Conservation (phyloP, 345 rosid species). For the Lumnitzera racemosa region DNA sequence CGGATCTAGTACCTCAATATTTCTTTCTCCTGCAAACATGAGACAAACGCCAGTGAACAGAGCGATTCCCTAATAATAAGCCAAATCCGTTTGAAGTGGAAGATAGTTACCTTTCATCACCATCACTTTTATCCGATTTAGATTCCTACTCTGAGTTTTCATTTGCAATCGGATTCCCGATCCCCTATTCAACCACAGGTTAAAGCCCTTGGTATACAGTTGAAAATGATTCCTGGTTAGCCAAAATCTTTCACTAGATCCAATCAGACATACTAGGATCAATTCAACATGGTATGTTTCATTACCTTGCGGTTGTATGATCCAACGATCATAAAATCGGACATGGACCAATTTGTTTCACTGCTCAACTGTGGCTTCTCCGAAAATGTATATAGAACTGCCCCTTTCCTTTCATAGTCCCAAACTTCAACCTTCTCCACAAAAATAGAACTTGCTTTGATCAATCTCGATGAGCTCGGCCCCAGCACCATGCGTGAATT, state of each 20-base stretch:
- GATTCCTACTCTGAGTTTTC: slow-evolving; percentile 33
- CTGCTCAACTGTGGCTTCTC: slow-evolving; percentile 39
- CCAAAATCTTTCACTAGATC: neutral
- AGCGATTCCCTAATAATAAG: neutral
- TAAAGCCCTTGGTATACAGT: slow-evolving; percentile 33
- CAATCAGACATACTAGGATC: neutral
- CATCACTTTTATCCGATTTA: slow-evolving; percentile 29
- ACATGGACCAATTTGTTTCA: slow-evolving; percentile 45
- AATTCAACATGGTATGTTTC: too few species aligned
- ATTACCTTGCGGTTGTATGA: slow-evolving; percentile 42
- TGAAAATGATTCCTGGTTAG: neutral
- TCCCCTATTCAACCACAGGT: slow-evolving; percentile 58
- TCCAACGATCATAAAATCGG: slow-evolving; percentile 34
- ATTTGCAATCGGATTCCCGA: slow-evolving; percentile 38
- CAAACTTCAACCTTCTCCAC: slow-evolving; percentile 35
- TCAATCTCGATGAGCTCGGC: slow-evolving; percentile 48
- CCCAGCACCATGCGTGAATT: slow-evolving; percentile 52
- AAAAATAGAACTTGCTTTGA: slow-evolving; percentile 45
- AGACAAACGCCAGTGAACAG: neutral
- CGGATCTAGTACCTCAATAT: slow-evolving; percentile 29
- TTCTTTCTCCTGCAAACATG: slow-evolving; percentile 31
- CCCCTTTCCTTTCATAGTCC: slow-evolving; percentile 33
- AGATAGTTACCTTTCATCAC: slow-evolving; percentile 37
- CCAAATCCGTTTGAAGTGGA: neutral
- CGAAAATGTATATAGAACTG: slow-evolving; percentile 30